Conservation (phyloP, 2,329 filamentous ascomycete species). For the Colletotrichum lindemuthianum region DNA sequence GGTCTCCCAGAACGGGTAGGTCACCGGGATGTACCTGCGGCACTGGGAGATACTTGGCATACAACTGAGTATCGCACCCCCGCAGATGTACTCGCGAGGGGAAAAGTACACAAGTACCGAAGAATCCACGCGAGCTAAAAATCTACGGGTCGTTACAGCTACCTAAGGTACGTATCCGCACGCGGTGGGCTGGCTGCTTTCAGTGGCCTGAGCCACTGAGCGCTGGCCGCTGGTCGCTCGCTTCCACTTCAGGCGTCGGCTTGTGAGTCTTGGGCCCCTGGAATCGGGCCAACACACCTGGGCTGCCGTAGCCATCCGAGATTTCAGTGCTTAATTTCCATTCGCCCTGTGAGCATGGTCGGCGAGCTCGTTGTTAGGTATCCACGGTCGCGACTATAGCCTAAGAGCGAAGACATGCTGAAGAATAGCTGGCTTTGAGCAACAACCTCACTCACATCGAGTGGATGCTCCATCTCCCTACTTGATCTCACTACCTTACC, state of each 20-base stretch:
- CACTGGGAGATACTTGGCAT: neutral
- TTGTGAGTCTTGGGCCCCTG: constrained; percentile 25
- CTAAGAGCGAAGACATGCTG: no score
- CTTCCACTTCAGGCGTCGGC: constrained; percentile 21
- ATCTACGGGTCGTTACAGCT: constrained; percentile 17
- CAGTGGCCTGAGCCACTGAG: constrained; percentile 25
- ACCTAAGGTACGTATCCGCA: constrained; percentile 33
- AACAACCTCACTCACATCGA: no score
- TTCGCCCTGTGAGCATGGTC: no score
- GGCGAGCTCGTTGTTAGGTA: no score
- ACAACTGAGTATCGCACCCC: constrained; percentile 7
- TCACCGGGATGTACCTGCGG: constrained; percentile 26
- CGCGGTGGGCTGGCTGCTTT: constrained; percentile 30
- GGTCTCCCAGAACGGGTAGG: constrained; percentile 33
- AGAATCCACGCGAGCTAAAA: constrained; percentile 1
- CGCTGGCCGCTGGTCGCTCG: constrained; percentile 13
- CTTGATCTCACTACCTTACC: no score
- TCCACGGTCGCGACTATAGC: no score
- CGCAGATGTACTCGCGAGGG: constrained; percentile 13
- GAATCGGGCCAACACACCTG: constrained; percentile 4
- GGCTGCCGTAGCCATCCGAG: no score
- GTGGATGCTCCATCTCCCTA: no score
- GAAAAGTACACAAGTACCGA: constrained; percentile 13
- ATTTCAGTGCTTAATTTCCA: no score
- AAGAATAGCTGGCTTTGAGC: no score